Conservation (phyloP, 495 filamentous ascomycete genomes). For the Ascobolus immersus region DNA sequence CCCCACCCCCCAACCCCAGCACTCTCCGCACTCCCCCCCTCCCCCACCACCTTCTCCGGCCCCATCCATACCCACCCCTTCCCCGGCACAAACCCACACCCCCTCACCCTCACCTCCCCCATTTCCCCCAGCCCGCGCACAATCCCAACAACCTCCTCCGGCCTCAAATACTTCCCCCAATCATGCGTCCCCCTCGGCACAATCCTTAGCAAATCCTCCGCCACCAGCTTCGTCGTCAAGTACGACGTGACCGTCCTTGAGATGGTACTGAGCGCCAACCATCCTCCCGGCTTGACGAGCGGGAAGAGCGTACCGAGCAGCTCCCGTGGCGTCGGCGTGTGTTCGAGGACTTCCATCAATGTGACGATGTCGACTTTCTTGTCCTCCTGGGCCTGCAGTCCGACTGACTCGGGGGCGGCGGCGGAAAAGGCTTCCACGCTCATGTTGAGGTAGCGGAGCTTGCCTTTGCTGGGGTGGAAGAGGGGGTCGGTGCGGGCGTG, state of each 20-base stretch:
- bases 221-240: constrained; percentile 73
- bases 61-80: constrained; percentile 60
- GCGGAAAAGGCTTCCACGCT: constrained; percentile 9
- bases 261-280: constrained; percentile 78
- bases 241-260: constrained; percentile 66
- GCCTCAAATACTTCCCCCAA: constrained; percentile 86
- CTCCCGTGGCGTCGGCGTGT: constrained; percentile 42
- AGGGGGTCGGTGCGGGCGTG: constrained; percentile 48
- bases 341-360: constrained; percentile 84
- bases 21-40: constrained; percentile 67
- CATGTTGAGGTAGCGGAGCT: constrained; percentile 43
- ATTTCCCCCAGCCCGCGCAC: constrained; percentile 19
- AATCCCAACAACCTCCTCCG: constrained; percentile 46
- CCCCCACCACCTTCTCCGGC: constrained; percentile 33
- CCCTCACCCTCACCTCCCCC: constrained; percentile 27
- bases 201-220: constrained; percentile 65
- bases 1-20: constrained; percentile 71
- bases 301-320: constrained; percentile 44
- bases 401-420: not conserved
- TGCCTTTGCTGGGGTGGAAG: constrained; percentile 20
- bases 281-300: constrained; percentile 72
- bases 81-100: constrained; percentile 73
- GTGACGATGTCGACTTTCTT: constrained; percentile 49
- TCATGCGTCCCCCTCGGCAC: constrained; percentile 87
- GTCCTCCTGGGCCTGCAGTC: constrained; percentile 15